Evolutionary conservation across 2,329 filamentous ascomycete species (phyloP), one percentile per base, ranked within the genome.

Genomic region (Helminthosporium solani): DNA sequence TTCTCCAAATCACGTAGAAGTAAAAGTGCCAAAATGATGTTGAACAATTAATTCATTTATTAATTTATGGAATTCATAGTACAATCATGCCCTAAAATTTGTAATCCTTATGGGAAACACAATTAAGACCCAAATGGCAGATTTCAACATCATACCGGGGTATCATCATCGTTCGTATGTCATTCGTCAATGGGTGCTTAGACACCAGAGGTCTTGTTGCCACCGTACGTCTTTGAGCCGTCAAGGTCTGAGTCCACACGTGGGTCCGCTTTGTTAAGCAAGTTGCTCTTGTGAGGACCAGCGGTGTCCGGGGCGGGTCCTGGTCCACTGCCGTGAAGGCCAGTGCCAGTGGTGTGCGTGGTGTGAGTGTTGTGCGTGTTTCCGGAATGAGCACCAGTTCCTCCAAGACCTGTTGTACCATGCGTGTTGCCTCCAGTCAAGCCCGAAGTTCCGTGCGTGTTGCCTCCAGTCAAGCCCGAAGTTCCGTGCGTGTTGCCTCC

Each of bases 241-340:
- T 70, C 64, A 8, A 61, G 56, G 40, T 70, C 58, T 14, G 58
- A 59, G 53, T 71, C 69, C 14, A 72, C 67, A 18, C 66, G 57
- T 11, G 67, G 68, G 36, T 71, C 68, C 4, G 57, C 35, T 56
- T 71, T 69, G 58, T 70, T 70, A 30, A 66, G 12, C 21, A 70
- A 6, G 42, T 70, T 49, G 42, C 47, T 57, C 33, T 56, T 55
- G 58, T 71, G 68, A 7, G 66, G 67, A 3, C 68, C 70, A 42
- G 64, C 61, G n/a, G 67, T 70, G 40, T 59, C 52, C 19, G 44
- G 50, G 42, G 60, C 64, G 44, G 60, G 60, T 37, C 61, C 58
- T 8, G 56, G 52, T 18, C 52, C 52, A 40, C 55, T 53, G 27
- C 40, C 45, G 40, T 38, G 33, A 20, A 30, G 21, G 20, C 51